Conservation (phyloP, 2,329 filamentous ascomycete genomes). For the Arthrobotrys iridis region DNA sequence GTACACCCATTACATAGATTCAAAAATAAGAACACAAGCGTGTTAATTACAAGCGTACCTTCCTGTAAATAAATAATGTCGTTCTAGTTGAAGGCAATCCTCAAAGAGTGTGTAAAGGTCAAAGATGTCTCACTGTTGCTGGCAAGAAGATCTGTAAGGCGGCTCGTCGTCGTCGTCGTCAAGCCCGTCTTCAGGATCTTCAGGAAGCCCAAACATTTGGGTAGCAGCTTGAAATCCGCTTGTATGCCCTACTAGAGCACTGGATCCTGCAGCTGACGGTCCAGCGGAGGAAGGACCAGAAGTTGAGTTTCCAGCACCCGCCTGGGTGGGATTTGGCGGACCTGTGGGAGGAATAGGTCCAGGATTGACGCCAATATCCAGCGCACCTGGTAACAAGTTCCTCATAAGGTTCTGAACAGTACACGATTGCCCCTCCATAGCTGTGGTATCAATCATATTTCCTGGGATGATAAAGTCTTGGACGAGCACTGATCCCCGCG, state of each 20-base stretch:
- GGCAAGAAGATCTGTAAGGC: background rate
- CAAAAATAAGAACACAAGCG: no score
- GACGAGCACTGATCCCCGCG: conserved; percentile 11
- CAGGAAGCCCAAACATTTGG: background rate
- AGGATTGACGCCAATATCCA: conserved; percentile 9
- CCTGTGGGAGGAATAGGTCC: background rate
- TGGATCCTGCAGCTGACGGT: background rate
- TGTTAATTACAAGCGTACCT: no score
- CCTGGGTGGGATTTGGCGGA: background rate
- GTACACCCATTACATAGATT: no score
- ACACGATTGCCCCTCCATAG: conserved; percentile 34
- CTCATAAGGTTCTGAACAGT: conserved; percentile 36
- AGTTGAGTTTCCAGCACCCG: background rate
- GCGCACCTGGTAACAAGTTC: conserved; percentile 17
- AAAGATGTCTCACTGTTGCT: background rate
- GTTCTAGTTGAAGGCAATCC: no score
- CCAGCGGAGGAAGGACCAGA: background rate
- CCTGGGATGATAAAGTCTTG: conserved; percentile 37
- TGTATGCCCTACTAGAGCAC: background rate
- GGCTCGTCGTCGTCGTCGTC: background rate
- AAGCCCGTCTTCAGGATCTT: background rate
- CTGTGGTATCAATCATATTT: conserved; percentile 2
- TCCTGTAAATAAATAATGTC: no score
- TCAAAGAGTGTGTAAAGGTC: no score
- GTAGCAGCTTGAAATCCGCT: background rate